Base-by-base conservation (phyloP, 2,329 filamentous ascomycete species). In the Botrytis medusae region DNA sequence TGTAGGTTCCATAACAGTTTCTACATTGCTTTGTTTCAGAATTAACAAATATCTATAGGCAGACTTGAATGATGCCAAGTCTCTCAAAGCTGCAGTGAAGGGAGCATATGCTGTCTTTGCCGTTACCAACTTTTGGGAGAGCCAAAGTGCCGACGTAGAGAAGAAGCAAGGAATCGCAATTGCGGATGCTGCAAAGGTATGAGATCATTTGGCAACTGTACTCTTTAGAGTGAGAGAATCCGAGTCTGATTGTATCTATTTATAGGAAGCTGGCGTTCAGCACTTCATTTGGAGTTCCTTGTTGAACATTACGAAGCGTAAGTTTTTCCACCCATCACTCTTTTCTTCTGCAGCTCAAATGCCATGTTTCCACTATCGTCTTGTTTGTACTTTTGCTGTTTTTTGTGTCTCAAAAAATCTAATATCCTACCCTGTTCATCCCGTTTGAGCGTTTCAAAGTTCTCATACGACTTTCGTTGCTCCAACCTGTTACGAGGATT, bases 271-370 rank as follows among this genome's bases (percentile, higher is more conserved):
- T 1, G 84, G 84, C 9, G 83, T 85, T 2, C 77, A 85, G 76
- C 84, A 86, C 74, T 79, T 85, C 62, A 81, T 87, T 75, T 87
- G 83, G 80, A 86, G 83, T 74, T 84, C 83, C 16, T 80, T 86
- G 8, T 74, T 81, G 34, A 79, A 85, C 74, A 76, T 85, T 71
- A 83, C 75, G 0, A 79, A 86, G 73, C 73, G 83, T 84, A 76
- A 76, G 83, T 78, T 8, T 40, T 62, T 22, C n/a, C 14, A 71
- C 18, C 25, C 9, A 22, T 12, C 32, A 20, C 32, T 44, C 7
- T 20, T 42, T 29, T 25, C 34, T 62, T 37, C 60, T 40, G 18
- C 25, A 57, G 6, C 51, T 57, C 51, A 29, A 9, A 29, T 29
- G 16, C 51, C 12, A 57, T 32, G 7, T 18, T 32, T 57, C 18